phyloP scores from a whole-genome alignment of 352 stramenopile species.

The Phytophthora capsici region DNA sequence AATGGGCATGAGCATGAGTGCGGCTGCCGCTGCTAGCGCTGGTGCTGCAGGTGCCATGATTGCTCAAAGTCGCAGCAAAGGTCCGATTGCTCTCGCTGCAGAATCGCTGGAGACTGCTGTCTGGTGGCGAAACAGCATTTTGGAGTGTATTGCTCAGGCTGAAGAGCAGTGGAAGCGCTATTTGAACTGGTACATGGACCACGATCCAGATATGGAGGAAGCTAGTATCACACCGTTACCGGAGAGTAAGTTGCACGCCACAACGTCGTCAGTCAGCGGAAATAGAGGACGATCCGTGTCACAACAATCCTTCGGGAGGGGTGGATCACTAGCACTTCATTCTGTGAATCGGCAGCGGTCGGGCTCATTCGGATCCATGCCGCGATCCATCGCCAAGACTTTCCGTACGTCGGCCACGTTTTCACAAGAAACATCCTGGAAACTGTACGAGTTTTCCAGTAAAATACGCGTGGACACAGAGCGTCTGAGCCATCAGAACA shows the following conservation, averaged over 20 bases:
- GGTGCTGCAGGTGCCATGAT: conserved; percentile 76
- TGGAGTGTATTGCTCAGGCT: conserved; percentile 84
- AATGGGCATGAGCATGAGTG: conserved; percentile 83
- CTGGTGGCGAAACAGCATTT: conserved; percentile 88
- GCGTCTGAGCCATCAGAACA: conserved; percentile 49
- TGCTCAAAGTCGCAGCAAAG: conserved; percentile 71
- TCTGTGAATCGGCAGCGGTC: conserved; percentile 41
- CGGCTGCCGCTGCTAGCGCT: conserved; percentile 75
- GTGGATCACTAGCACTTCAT: conserved; percentile 16
- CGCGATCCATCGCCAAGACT: conserved; percentile 80
- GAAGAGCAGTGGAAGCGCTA: conserved; percentile 90
- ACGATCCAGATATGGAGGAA: conserved; percentile 61
- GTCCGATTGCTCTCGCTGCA: conserved; percentile 76
- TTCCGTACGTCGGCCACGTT: conserved; percentile 82
- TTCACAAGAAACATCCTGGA: conserved; percentile 79
- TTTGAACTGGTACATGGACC: conserved; percentile 88
- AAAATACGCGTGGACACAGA: conserved; percentile 79
- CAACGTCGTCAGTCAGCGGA: neutral
- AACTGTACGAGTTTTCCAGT: conserved; percentile 76
- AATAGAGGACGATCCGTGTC: conserved; percentile 21
- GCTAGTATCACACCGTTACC: conserved; percentile 17
- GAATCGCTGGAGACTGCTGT: conserved; percentile 85
- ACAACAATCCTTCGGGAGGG: conserved; percentile 23
- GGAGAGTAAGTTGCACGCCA: conserved; percentile 18
- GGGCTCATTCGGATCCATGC: conserved; percentile 74